Percentiles rank a stretch among this genome's conserved stretches.
These are phyloP conservation scores for Aspergillus ostianus DNA, from an alignment of 495 filamentous ascomycete species.

Conservation along the genomic window DNA sequence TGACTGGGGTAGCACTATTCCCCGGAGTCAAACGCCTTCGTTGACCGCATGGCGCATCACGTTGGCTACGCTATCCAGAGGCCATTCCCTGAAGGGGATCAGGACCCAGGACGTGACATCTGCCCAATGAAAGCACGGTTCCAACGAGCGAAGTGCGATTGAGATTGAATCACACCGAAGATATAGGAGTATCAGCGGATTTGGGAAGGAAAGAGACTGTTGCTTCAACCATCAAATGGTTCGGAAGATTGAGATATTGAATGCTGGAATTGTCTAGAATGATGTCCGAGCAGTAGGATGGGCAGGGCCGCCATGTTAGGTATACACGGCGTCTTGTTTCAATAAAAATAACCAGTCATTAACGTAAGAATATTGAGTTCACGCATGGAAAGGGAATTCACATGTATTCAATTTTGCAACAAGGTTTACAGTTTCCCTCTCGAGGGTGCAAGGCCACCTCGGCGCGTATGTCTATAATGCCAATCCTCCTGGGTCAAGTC, in stretches of 20 bases:
- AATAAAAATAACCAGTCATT: no score
- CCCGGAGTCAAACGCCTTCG: conserved; percentile 3
- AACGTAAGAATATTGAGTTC: no score
- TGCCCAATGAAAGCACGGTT: conserved; percentile 9
- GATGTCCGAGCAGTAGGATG: no score
- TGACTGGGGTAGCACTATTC: conserved; percentile 4
- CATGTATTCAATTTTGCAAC: no score
- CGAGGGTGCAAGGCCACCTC: not conserved
- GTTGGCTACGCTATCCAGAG: conserved; percentile 6
- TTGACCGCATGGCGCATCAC: conserved; percentile 8
- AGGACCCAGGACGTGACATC: conserved; percentile 8
- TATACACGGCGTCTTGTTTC: no score
- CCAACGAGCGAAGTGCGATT: not conserved
- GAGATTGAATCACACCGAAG: not conserved
- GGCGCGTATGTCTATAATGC: conserved; percentile 9
- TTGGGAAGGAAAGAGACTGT: no score
- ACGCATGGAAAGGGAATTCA: no score
- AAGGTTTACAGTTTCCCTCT: conserved; percentile 2
- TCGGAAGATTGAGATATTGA: no score
- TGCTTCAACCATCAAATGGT: no score
- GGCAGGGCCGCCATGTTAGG: no score
- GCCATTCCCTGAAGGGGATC: conserved; percentile 5
- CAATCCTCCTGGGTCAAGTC: conserved; percentile 5
- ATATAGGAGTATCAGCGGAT: no score
- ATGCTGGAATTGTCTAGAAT: no score